Evolutionary conservation across 306 rosid genomes (phyloP), one percentile per base, ranked within the genome.

Genomic region (Rosa chinensis): DNA sequence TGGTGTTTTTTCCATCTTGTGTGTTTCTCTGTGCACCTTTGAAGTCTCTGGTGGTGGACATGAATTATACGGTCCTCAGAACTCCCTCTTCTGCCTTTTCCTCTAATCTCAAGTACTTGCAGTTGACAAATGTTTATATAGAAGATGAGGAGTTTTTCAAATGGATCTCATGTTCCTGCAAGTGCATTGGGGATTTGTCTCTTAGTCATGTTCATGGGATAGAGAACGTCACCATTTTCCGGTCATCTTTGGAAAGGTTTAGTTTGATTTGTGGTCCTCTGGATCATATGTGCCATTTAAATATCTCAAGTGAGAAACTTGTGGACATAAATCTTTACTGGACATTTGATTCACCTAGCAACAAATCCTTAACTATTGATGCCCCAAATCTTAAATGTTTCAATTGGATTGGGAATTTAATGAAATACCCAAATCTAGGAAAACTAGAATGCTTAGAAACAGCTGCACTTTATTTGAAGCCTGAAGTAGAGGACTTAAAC

Each of bases 221-320:
- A 32, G 5, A 32, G 37, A 32, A 32, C 37, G 37, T 44, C 42
- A 25, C 4, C 72, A 18, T 76, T 37, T 37, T 9, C 28, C 14
- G 64, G 20, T 35, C 77, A 1, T 73, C 66, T 37, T 53, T 73
- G 64, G 25, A 73, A 52, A 45, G 58, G 16, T 71, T 71, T 44
- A 3, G 37, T 25, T 49, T 61, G 32, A 6, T 10, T 28, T 11
- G 10, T 13, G 20, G 56, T 4, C 1, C 35, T 55, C 12, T 20
- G 10, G n/a, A n/a, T 66, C 1, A 9, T 5, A 12, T 42, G 7
- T 18, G 72, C 50, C 72, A 67, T 37, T 5, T 43, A 10, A 10
- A 11, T 48, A 71, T 71, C 59, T 71, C 75, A 6, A 28, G 59
- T 13, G 43, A 47, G 20, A 71, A 71, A 23, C 58, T 71, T 71